These are phyloP conservation scores for Medicago ruthenica DNA, from an alignment of 306 rosid species.

Conservation along the genomic window DNA sequence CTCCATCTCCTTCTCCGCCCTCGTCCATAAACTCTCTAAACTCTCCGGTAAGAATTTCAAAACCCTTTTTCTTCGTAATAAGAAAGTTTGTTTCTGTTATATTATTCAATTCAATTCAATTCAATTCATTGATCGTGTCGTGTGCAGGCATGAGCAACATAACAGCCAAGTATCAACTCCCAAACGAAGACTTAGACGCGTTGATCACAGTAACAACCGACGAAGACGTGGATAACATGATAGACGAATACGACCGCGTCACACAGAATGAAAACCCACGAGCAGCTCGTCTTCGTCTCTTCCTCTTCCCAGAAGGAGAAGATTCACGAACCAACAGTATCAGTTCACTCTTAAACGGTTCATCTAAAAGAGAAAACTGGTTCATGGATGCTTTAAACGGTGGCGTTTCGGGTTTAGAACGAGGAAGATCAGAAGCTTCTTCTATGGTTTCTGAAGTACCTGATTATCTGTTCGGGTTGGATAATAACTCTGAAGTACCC, in stretches of 20 bases:
- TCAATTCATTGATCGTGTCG: too few species aligned
- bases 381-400: slow-evolving; percentile 89
- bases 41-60: slow-evolving; percentile 60
- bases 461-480: slow-evolving; percentile 88
- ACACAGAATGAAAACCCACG: slow-evolving; percentile 73
- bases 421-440: slow-evolving; percentile 85
- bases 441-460: slow-evolving; percentile 91
- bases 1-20: slow-evolving; percentile 63
- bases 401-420: slow-evolving; percentile 63
- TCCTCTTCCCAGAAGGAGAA: slow-evolving; percentile 65
- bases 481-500: slow-evolving; percentile 67
- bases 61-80: too few species aligned
- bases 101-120: not conserved
- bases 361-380: slow-evolving; percentile 85
- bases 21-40: slow-evolving; percentile 75
- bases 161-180: slow-evolving; percentile 91
- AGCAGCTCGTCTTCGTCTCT: slow-evolving; percentile 78
- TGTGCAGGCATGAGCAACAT: slow-evolving; percentile 62
- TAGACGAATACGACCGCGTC: slow-evolving; percentile 89
- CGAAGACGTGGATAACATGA: slow-evolving; percentile 98
- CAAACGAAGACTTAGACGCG: slow-evolving; percentile 94
- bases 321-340: slow-evolving; percentile 68
- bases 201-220: slow-evolving; percentile 87
- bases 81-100: too few species aligned
- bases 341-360: slow-evolving; percentile 81